Base-by-base conservation (phyloP, 1,139 yeast genomes). In the Lodderomyces elongisporus region DNA sequence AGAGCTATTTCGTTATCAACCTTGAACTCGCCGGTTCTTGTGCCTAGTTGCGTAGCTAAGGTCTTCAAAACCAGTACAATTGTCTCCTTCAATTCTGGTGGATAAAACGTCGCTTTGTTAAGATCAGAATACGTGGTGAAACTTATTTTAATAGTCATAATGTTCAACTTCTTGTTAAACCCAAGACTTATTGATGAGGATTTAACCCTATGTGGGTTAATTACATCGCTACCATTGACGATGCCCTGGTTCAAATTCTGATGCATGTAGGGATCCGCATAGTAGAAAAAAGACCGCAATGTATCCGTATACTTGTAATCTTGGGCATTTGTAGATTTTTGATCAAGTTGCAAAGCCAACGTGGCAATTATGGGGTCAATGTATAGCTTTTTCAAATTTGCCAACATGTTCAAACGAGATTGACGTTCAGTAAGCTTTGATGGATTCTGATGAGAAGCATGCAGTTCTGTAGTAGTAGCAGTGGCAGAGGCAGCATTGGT, bases 321-420 rank as follows among this genome's bases (percentile, higher is more conserved):
- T 28, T 46, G 46, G 2, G 62, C 47, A 45, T 66, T 67, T 14
- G 66, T 49, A 6, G 61, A 51, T 24, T 60, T 54, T 31, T 60
- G 60, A 25, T 54, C 49, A 39, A 57, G 65, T 30, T 57, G 58
- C 27, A 57, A 47, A 14, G 55, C 57, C 35, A 54, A 40, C 31
- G 65, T 46, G 25, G 69, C 70, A 40, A 66, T 54, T 29, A 66
- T 53, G 26, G 71, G 71, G 37, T 66, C 70, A 27, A 66, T 45
- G 42, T 58, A 67, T 31, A 66, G 58, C 31, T 58, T 56, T 35
- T 54, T 54, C 37, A 67, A 55, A 39, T 61, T 59, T 30, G 56
- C 62, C 44, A 63, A 51, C 27, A 67, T 47, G 38, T 59, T 52
- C 33, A 58, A 58, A 27, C 70, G 56, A 39, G 58, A 57, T 46